Base-by-base conservation (phyloP, 345 rosid genomes). In the Eucalyptus virginea region DNA sequence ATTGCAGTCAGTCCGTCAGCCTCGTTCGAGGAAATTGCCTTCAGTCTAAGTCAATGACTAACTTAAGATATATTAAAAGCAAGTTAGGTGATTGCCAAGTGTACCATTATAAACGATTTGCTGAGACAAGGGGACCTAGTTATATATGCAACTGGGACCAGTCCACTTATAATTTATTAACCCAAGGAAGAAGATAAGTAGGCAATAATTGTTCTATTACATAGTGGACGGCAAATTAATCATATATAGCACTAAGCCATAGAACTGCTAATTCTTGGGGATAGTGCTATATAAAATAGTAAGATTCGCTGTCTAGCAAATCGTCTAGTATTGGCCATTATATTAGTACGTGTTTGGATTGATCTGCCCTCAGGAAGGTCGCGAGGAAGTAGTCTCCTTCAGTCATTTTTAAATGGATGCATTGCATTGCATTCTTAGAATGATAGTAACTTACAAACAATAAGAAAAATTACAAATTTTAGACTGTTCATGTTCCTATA, bases 1-100 rank as follows among this genome's bases (percentile, higher is more conserved):
- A 60, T 60, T 60, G 32, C 67, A 6, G 1, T 58, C n/a, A 2
- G 32, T 58, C 65, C 1, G 0, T 11, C 0, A 5, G 3, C n/a
- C 62, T 2, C 1, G 13, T 24, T 24, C 65, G 2, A 54, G 24
- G 10, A 19, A 54, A 21, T 1, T 21, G 13, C 30, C 30, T 11
- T 58, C 6, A 11, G n/a, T 60, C 67, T 11, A 60, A 60, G 8
- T 60, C 67, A 60, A 60, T 26, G 67, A 26, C 30, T 60, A 26
- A 60, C 67, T 60, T 60, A 6, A 60, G 67, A 60, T 1, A 60
- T 26, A 58, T 5, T 26, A 60, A 60, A 60, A 26, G 16, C 67
- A 11, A 60, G 16, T 3, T 60, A 60, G 32, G 24, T 5, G 81
- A 69, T 69, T 17, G 23, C 42, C 42, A 17, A 65, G 24, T 16